Evolutionary conservation across 352 stramenopile genomes (phyloP).

Genomic region (Phytophthora hibernalis): DNA sequence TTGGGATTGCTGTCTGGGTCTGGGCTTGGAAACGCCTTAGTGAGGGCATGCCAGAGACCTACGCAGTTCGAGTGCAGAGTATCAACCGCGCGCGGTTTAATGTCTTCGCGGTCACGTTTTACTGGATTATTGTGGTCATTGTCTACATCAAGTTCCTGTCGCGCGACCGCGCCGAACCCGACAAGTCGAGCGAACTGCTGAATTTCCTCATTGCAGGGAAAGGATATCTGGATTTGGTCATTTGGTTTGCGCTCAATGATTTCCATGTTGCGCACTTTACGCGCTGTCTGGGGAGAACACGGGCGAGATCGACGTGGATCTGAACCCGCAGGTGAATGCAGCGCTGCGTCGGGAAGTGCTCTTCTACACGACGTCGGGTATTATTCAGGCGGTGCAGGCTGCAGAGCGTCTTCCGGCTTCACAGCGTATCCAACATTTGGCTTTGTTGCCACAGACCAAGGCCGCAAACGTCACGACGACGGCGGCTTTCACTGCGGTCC

Average conservation of each 20-base stretch:
- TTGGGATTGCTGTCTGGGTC: slow-evolving; percentile 84
- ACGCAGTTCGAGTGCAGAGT: slow-evolving; percentile 83
- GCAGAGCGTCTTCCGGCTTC: slow-evolving; percentile 76
- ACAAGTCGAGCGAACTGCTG: slow-evolving; percentile 75
- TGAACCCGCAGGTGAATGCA: slow-evolving; percentile 91
- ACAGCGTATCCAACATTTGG: slow-evolving; percentile 85
- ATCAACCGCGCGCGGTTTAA: slow-evolving; percentile 91
- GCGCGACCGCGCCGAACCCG: slow-evolving; percentile 57
- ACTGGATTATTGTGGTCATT: slow-evolving; percentile 83
- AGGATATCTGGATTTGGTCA: slow-evolving; percentile 89
- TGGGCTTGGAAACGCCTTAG: slow-evolving; percentile 88
- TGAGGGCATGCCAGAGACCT: slow-evolving; percentile 90
- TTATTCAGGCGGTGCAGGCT: slow-evolving; percentile 88
- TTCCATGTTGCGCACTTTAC: slow-evolving; percentile 85
- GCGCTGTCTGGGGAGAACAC: slow-evolving; percentile 61
- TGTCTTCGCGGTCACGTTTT: slow-evolving; percentile 88
- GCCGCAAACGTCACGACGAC: slow-evolving; percentile 29
- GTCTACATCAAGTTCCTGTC: slow-evolving; percentile 87
- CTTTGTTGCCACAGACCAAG: slow-evolving; percentile 82
- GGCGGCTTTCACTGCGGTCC: slow-evolving; percentile 36
- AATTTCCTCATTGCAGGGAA: slow-evolving; percentile 91
- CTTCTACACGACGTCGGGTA: slow-evolving; percentile 91
- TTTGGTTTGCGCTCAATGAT: slow-evolving; percentile 91
- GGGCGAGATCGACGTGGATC: slow-evolving; percentile 78
- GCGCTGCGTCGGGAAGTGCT: slow-evolving; percentile 88